Evolutionary conservation across 1,284 basidiomycete species (phyloP).

Genomic region (Exsudoporus floridanus): DNA sequence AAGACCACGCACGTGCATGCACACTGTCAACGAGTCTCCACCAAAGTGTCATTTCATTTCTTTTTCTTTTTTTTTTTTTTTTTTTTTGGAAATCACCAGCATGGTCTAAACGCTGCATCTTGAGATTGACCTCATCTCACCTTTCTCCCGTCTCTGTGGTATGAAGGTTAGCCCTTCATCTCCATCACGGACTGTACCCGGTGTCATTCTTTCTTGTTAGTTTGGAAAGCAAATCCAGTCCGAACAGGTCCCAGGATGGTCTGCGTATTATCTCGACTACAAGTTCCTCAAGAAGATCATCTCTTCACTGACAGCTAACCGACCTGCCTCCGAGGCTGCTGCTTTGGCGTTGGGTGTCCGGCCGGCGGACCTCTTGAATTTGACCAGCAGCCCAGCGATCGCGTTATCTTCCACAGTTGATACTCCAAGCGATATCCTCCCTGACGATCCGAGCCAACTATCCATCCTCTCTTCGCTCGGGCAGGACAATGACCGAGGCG

Average conservation of each 20-base stretch:
- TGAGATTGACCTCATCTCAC: constrained; percentile 7
- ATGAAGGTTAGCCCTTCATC: constrained; percentile 31
- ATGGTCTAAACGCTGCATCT: constrained; percentile 28
- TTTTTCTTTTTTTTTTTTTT: constrained; percentile 5
- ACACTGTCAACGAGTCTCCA: constrained; percentile 6
- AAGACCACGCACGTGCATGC: constrained; percentile 31
- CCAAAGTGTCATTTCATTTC: constrained; percentile 11
- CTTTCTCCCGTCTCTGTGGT: constrained; percentile 15
- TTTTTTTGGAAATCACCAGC: constrained; percentile 21
- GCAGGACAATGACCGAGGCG: constrained; percentile 66
- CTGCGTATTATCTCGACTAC: constrained; percentile 95
- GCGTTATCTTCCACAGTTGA: constrained; percentile 13
- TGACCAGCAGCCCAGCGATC: constrained; percentile 11
- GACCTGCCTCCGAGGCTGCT: constrained; percentile 86
- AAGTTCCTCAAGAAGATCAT: constrained; percentile 99
- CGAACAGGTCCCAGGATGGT: constrained; percentile 98
- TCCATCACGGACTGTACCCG: neutral
- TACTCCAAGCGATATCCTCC: constrained; percentile 6
- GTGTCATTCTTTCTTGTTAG: constrained; percentile 43
- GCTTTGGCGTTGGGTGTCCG: constrained; percentile 82
- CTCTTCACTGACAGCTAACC: constrained; percentile 92
- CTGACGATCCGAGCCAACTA: constrained; percentile 42
- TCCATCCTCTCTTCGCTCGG: constrained; percentile 59
- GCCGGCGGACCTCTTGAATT: constrained; percentile 57
- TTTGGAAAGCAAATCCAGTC: constrained; percentile 99